Evolutionary conservation across 2,329 filamentous ascomycete genomes (phyloP), one percentile per base, ranked within the genome.

Genomic region (Thielaviopsis punctulata): DNA sequence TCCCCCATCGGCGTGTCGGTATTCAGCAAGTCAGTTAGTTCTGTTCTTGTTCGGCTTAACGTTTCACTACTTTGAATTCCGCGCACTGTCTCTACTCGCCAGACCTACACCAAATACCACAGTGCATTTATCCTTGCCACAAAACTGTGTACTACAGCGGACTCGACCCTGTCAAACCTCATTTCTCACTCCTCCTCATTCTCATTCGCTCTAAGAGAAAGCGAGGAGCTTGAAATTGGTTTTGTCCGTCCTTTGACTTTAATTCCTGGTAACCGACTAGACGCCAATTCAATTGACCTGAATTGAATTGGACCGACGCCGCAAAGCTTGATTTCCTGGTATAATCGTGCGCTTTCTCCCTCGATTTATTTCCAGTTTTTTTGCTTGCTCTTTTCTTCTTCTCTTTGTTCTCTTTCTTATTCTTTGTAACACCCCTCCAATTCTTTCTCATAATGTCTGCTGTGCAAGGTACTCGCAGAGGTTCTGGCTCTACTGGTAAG

Each of bases 401-500:
- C 43, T 21, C n/a, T 39, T 36, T 19, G 15, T 21, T 36, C 9
- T 33, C 19, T 18, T 21, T 33, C 21, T 47, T 19, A n/a, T 25
- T n/a, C 43, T 33, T n/a, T n/a, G n/a, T n/a, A n/a, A n/a, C n/a
- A 33, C 27, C 4, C 13, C 13, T n/a, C 4, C 13, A 15, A 15
- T 36, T 7, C n/a, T n/a, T n/a, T n/a, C n/a, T 15, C 22, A 51
- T 12, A n/a, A 51, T 51, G 49, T 45, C 49, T 15, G 43, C 49
- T n/a, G 36, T 51, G 23, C 25, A 51, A 36, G 45, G 36, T 39
- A 41, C 49, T 12, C 49, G 21, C 21, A 51, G 43, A 19, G 19
- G 13, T 9, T 45, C 43, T 43, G 21, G 15, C 43, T 45, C 19
- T 27, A n/a, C 49, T 39, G 49, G 49, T 51, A 51, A 51, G 49